Conservation (phyloP, 2,329 filamentous ascomycete genomes). For the Cladosporium sp. region DNA sequence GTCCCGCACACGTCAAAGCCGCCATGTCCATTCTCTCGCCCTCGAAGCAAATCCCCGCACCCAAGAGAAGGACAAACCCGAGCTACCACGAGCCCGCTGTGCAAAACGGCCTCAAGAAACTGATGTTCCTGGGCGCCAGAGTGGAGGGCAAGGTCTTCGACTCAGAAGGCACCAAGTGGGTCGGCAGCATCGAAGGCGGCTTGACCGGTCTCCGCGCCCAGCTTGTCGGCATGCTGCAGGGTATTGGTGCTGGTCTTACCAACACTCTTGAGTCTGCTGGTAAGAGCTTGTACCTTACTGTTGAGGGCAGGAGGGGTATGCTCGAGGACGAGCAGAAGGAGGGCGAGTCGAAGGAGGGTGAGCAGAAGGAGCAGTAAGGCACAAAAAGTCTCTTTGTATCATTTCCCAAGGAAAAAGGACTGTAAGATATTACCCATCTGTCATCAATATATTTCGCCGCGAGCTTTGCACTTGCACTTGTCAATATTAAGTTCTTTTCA, state of each 20-base stretch:
- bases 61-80: slow-evolving; percentile 68
- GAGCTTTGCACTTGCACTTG: neutral
- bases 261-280: slow-evolving; percentile 72
- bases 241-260: slow-evolving; percentile 71
- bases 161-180: slow-evolving; percentile 63
- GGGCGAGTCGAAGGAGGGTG: neutral
- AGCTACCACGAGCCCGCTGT: slow-evolving; percentile 75
- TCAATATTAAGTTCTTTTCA: neutral
- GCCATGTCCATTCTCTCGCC: slow-evolving; percentile 76
- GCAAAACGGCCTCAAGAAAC: slow-evolving; percentile 78
- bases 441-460: neutral
- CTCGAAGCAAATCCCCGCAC: slow-evolving; percentile 68
- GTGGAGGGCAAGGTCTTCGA: slow-evolving; percentile 85
- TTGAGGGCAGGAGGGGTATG: slow-evolving; percentile 76
- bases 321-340: slow-evolving; percentile 64
- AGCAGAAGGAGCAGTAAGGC: neutral
- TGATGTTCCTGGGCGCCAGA: slow-evolving; percentile 79
- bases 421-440: slow-evolving; percentile 11
- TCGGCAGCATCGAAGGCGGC: slow-evolving; percentile 73
- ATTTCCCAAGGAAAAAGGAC: neutral
- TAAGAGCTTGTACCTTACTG: slow-evolving; percentile 78
- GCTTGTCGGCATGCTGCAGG: slow-evolving; percentile 75
- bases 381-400: neutral
- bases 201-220: slow-evolving; percentile 75
- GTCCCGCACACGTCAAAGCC: slow-evolving; percentile 76